These are phyloP conservation scores for Castanea sativa DNA, from an alignment of 306 rosid genomes.

Conservation along the genomic window DNA sequence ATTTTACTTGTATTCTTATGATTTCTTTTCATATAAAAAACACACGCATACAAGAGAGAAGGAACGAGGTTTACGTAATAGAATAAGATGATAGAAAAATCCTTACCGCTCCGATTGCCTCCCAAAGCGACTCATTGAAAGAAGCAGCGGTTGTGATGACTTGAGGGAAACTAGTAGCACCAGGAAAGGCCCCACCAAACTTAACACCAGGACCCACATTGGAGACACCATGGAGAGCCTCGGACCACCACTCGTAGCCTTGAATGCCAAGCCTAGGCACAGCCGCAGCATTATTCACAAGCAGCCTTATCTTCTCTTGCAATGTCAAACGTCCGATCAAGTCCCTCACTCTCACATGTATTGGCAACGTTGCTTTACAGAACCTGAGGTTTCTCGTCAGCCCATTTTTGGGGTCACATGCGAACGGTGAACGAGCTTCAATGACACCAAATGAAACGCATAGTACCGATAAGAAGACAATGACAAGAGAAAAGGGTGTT, in stretches of 20 bases:
- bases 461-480: background rate
- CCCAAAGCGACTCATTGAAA: constrained; percentile 80
- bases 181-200: constrained; percentile 77
- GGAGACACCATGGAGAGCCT: constrained; percentile 87
- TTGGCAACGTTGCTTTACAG: constrained; percentile 38
- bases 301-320: constrained; percentile 65
- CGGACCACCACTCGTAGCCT: constrained; percentile 92
- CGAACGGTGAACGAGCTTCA: constrained; percentile 57
- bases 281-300: constrained; percentile 75
- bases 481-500: background rate
- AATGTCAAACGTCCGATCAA: constrained; percentile 72
- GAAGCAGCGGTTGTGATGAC: constrained; percentile 98
- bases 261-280: constrained; percentile 76
- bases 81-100: background rate
- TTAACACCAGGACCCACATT: constrained; percentile 83
- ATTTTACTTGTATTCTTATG: too few species aligned
- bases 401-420: constrained; percentile 72
- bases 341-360: constrained; percentile 62
- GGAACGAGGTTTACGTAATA: too few species aligned
- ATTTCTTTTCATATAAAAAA: too few species aligned
- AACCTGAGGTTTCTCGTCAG: constrained; percentile 52
- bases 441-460: background rate
- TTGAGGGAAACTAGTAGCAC: constrained; percentile 91
- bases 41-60: too few species aligned
- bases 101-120: constrained; percentile 79